Base-by-base conservation (phyloP, 768 basidiomycete species). In the Tylopilus plumbeoviolaceoides region DNA sequence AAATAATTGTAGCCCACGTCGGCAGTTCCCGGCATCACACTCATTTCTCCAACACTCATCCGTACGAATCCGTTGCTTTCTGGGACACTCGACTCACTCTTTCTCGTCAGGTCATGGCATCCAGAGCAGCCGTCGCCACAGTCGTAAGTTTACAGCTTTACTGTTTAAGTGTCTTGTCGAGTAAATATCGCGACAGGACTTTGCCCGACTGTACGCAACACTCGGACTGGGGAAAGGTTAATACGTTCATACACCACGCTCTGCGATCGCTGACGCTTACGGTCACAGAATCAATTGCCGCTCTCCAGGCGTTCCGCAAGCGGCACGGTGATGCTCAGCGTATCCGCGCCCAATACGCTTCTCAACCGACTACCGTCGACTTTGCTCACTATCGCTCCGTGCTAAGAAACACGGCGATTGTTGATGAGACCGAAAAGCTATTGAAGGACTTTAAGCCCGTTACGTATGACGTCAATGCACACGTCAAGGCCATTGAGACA, bases 251-350 rank as follows among this genome's bases (percentile, higher is more conserved):
- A 12, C 7, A 17, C 36, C 11, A 45, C 20, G 9, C 27, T 40
- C 4, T 39, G 8, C 14, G 17, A 15, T 45, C 4, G 43, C 53
- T 60, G 23, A 64, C 47, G 20, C 2, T 42, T 1, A 6, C 15
- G 28, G 33, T 54, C 30, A 21, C 72, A 93, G 92, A 98, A 78
- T 95, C 95, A 62, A 80, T 97, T 65, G 78, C 91, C 50, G 74
- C 91, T 48, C 81, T 99, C 47, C 90, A 91, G 71, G 88, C 90
- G 38, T 98, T 99, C 86, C 90, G 97, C 74, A 97, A 95, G 73
- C 91, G 97, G 55, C 85, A 95, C 72, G 76, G 76, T 60, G 91
- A 98, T 50, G 95, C 97, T 52, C 87, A 89, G 66, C 84, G 87
- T 56, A 74, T 90, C 54, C 70, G 83, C 40, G 73, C 74, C 48